A percentile compares a stretch with the other conserved stretches of the same genome.
These are phyloP conservation scores for Mycena venus DNA, from an alignment of 768 basidiomycete species.

Conservation along the genomic window DNA sequence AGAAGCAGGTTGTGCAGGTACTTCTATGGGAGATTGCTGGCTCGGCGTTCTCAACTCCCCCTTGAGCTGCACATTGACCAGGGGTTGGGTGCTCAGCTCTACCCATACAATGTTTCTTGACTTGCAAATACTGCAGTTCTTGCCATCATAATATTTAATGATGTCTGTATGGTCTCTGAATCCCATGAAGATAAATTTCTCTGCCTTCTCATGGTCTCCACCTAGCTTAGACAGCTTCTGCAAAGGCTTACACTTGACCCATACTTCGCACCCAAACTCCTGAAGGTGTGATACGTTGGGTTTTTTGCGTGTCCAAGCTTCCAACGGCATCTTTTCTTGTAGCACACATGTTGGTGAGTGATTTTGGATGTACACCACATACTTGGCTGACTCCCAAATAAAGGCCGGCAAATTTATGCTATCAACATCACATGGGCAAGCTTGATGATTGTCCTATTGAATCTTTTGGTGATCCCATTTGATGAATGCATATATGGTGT, in stretches of 20 bases:
- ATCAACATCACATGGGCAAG: constrained; percentile 48
- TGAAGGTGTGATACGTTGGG: constrained; percentile 12
- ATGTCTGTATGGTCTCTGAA: no score
- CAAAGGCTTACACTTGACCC: no score
- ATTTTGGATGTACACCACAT: constrained; percentile 41
- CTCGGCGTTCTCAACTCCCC: no score
- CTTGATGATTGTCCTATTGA: constrained; percentile 48
- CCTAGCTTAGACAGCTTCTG: no score
- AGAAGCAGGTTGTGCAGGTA: no score
- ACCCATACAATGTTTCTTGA: no score
- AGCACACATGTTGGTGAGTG: constrained; percentile 18
- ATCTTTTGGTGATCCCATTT: constrained; percentile 54
- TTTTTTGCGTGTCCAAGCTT: constrained; percentile 13
- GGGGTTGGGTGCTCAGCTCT: no score
- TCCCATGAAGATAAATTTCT: no score
- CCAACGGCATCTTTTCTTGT: constrained; percentile 9
- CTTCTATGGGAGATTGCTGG: no score
- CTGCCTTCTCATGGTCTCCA: constrained; percentile 15
- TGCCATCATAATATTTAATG: no score
- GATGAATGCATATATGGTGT: constrained; percentile 53
- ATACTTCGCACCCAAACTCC: constrained; percentile 25
- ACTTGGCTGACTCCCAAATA: constrained; percentile 38
- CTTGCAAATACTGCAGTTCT: no score
- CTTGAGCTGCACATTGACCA: no score
- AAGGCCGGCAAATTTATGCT: constrained; percentile 35